Evolutionary conservation across 192 early-diverging fungal species (phyloP).

Genomic region (Coemansia sp.): DNA sequence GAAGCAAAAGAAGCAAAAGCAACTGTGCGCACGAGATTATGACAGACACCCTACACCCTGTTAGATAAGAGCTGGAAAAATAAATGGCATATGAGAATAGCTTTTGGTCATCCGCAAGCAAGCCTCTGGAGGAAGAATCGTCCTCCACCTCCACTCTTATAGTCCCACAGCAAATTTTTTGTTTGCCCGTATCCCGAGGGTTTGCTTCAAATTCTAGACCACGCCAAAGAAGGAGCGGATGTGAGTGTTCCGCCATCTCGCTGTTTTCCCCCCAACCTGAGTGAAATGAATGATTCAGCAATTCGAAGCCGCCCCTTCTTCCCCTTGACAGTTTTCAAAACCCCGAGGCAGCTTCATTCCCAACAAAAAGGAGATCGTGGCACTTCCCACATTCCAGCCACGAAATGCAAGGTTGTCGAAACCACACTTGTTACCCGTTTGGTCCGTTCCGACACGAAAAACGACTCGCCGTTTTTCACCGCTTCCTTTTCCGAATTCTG

Average conservation of each 20-base stretch:
- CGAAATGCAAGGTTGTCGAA: not conserved
- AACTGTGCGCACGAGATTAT: too few species aligned
- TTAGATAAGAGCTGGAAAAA: not conserved
- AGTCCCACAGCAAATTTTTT: not conserved
- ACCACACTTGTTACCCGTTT: not conserved
- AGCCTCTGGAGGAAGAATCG: not conserved
- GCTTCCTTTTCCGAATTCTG: not conserved
- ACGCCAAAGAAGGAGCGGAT: too few species aligned
- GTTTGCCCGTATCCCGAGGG: not conserved
- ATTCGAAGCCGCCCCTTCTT: not conserved
- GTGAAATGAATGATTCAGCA: not conserved
- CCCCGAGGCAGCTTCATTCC: not conserved
- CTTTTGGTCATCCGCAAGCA: not conserved
- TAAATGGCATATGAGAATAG: not conserved
- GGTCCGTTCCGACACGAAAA: not conserved
- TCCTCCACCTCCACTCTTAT: not conserved
- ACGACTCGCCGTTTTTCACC: not conserved
- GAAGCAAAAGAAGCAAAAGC: too few species aligned
- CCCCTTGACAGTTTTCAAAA: not conserved
- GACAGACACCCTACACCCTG: too few species aligned
- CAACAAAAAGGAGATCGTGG: not conserved
- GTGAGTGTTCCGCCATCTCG: too few species aligned
- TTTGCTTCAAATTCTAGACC: slow-evolving; percentile 3
- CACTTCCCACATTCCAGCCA: not conserved
- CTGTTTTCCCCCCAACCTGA: not conserved